Conservation (phyloP, 129 eudicot genomes). For the Lactuca sativa region DNA sequence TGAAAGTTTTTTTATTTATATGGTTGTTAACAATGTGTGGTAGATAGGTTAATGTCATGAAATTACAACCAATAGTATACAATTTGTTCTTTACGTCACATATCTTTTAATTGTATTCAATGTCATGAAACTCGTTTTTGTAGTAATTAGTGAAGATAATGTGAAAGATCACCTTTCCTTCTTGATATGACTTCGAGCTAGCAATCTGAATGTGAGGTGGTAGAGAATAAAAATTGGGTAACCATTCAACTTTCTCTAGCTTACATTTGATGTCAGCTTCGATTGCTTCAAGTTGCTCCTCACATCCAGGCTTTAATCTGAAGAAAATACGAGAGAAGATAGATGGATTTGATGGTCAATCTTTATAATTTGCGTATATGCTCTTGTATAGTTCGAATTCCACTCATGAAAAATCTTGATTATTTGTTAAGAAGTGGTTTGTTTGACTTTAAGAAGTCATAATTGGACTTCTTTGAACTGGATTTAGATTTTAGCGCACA, state of each 20-base stretch:
- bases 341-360: not conserved
- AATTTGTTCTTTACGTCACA: too few relatives aligned
- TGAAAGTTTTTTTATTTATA: not conserved
- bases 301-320: constrained; percentile 80
- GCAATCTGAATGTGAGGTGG: constrained; percentile 80
- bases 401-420: too few relatives aligned
- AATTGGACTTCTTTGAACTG: not conserved
- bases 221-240: constrained; percentile 70
- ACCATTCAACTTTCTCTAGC: constrained; percentile 65
- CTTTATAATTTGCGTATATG: too few relatives aligned
- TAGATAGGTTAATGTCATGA: too few relatives aligned
- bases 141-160: constrained; percentile 2
- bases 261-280: constrained; percentile 56
- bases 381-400: too few relatives aligned
- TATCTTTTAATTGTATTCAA: too few relatives aligned
- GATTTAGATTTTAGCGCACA: not conserved
- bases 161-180: constrained; percentile 67
- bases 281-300: constrained; percentile 48
- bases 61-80: too few relatives aligned
- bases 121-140: not conserved
- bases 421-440: not conserved
- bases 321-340: constrained; percentile 11
- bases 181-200: constrained; percentile 66
- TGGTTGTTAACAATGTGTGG: not conserved
- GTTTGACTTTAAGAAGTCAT: not conserved